Percentiles rank a stretch among this genome's conserved stretches.
Evolutionary conservation across 306 rosid genomes (phyloP).

Genomic region (Cicer yamashitae): DNA sequence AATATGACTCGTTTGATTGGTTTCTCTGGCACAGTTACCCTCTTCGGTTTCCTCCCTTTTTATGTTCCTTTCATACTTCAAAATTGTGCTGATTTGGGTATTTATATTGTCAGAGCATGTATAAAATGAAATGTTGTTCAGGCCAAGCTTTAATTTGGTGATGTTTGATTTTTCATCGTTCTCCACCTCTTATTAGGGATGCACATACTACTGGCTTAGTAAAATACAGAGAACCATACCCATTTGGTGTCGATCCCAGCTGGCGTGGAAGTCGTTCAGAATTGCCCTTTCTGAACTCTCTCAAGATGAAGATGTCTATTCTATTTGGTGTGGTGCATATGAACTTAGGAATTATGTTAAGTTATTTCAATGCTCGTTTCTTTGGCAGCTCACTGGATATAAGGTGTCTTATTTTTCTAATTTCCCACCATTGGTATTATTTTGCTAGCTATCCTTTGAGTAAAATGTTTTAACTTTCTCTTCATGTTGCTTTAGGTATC

Average conservation of each 20-base stretch:
- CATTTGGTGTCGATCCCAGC: slow-evolving; percentile 98
- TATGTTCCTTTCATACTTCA: slow-evolving; percentile 32
- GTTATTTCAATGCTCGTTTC: slow-evolving; percentile 90
- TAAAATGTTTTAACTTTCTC: slow-evolving; percentile 44
- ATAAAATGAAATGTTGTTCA: slow-evolving; percentile 9
- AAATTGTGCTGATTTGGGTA: slow-evolving; percentile 27
- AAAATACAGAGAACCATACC: slow-evolving; percentile 80
- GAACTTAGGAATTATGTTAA: slow-evolving; percentile 90
- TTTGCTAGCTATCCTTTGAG: slow-evolving; percentile 39
- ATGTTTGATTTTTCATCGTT: slow-evolving; percentile 31
- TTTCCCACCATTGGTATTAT: slow-evolving; percentile 19
- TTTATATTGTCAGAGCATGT: slow-evolving; percentile 27
- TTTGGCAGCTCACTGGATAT: slow-evolving; percentile 80
- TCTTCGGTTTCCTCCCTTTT: slow-evolving; percentile 30
- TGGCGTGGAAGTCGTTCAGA: slow-evolving; percentile 99
- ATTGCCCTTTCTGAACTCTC: slow-evolving; percentile 85
- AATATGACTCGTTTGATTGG: slow-evolving; percentile 10
- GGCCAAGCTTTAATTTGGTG: slow-evolving; percentile 26
- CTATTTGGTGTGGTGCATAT: slow-evolving; percentile 90
- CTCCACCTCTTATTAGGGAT: slow-evolving; percentile 68
- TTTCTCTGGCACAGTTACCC: slow-evolving; percentile 29
- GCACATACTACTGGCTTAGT: slow-evolving; percentile 77
- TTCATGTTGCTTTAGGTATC: slow-evolving; percentile 72
- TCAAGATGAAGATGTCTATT: slow-evolving; percentile 99
- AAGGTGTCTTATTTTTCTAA: slow-evolving; percentile 59